A percentile compares a stretch with the other conserved stretches of the same genome.
Evolutionary conservation across 768 basidiomycete species (phyloP).

Genomic region (Phylloporus rhodoxanthus): DNA sequence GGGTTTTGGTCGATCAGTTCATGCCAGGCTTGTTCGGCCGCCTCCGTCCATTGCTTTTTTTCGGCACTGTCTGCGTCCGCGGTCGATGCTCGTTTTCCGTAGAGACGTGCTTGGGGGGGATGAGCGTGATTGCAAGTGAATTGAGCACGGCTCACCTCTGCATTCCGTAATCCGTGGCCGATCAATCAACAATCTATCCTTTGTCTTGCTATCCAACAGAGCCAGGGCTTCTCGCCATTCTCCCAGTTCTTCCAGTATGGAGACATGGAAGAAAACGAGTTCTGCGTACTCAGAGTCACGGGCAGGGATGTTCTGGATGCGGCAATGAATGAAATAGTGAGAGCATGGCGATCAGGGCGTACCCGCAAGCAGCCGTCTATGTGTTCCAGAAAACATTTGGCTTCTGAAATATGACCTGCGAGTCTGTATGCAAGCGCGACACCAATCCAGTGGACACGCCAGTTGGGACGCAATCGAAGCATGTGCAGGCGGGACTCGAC

Average conservation of each 20-base stretch:
- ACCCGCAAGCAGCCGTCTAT: conserved; percentile 73
- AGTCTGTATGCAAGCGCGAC: conserved; percentile 87
- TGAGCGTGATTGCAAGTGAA: conserved; percentile 1
- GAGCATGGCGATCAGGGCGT: background rate
- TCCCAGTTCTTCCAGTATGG: conserved; percentile 66
- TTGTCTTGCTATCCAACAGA: conserved; percentile 58
- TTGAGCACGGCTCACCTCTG: conserved; percentile 43
- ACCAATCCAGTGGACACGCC: conserved; percentile 86
- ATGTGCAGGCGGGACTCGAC: conserved; percentile 80
- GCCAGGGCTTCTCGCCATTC: conserved; percentile 54
- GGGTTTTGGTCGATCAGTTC: conserved; percentile 79
- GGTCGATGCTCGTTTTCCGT: conserved; percentile 47
- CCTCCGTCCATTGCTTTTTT: conserved; percentile 40
- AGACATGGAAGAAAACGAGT: conserved; percentile 70
- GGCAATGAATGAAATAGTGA: conserved; percentile 6
- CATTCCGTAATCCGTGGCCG: conserved; percentile 60
- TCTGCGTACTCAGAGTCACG: conserved; percentile 84
- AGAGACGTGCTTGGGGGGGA: conserved; percentile 56
- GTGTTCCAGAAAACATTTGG: conserved; percentile 65
- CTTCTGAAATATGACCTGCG: conserved; percentile 64
- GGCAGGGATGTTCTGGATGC: conserved; percentile 59
- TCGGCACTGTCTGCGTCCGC: conserved; percentile 8
- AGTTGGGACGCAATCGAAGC: conserved; percentile 70
- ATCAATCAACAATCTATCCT: conserved; percentile 64
- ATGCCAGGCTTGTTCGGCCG: conserved; percentile 79